Evolutionary conservation across 108 stramenopile genomes (phyloP), one percentile per base, ranked within the genome.

Genomic region (Mayamaea pseudoterrestris): DNA sequence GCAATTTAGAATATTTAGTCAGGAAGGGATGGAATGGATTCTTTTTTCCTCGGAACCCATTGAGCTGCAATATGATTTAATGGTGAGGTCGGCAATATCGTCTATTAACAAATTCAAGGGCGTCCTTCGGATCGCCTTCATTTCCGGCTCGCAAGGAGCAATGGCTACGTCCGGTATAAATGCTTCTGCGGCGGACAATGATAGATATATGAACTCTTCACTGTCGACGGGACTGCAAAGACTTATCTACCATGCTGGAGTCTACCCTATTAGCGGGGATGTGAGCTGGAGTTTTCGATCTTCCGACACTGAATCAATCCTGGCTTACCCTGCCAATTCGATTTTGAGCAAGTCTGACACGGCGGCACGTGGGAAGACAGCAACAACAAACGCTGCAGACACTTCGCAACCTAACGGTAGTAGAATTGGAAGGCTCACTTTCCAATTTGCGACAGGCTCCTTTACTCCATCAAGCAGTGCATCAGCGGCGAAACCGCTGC

Each of bases 21-120:
- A n/a, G 42, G 83, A 90, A 53, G 65, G 65, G 11, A 53, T 66
- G 45, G 62, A 50, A 18, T 90, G 80, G 83, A 55, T 90, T n/a
- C 55, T 83, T 27, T 85, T 90, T 63, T 48, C 83, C 31, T 84
- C 83, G 16, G 83, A 83, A 27, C 77, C 83, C 9, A 68, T 90
- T 1, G 68, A 50, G 6, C 57, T 90, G 28, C 48, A 48, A 44
- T 70, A 76, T 39, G 69, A 81, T 43, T 53, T 28, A 43, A 47
- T 46, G 13, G 41, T 48, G 9, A 65, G 47, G 47, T 66, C 65
- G 2, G 65, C 50, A 1, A 65, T 90, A 16, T 21, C 28, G 20
- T 45, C 83, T 12, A 49, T 61, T 22, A 46, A 51, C 11, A 39
- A 40, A 5, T 83, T 73, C 41, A 65, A 55, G 0, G 88, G 88